These are phyloP conservation scores for Gaeumannomyces sp. DNA, from an alignment of 2,329 filamentous ascomycete genomes.

Conservation along the genomic window DNA sequence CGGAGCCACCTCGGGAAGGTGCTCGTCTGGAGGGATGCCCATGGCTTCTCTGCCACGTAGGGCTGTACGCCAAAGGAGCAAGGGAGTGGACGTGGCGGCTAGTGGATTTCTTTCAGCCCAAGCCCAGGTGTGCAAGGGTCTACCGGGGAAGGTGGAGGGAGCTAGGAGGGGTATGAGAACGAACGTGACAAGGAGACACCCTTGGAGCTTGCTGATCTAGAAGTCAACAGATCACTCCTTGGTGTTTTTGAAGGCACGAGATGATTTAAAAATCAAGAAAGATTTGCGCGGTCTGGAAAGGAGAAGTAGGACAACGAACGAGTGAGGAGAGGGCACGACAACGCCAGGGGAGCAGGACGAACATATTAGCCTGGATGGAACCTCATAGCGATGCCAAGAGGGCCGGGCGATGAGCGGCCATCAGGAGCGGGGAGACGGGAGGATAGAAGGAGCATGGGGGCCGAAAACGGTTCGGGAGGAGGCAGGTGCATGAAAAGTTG, in stretches of 20 bases:
- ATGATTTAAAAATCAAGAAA: too few relatives aligned
- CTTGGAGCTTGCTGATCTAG: not conserved
- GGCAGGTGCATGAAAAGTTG: not conserved
- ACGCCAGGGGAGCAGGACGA: too few relatives aligned
- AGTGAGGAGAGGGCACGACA: too few relatives aligned
- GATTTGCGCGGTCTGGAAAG: too few relatives aligned
- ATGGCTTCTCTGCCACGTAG: not conserved
- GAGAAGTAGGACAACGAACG: too few relatives aligned
- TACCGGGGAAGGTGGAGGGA: constrained; percentile 10
- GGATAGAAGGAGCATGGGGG: not conserved
- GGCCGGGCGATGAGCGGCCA: not conserved
- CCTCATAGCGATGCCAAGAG: not conserved
- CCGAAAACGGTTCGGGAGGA: not conserved
- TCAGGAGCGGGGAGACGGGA: not conserved
- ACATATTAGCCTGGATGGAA: not conserved
- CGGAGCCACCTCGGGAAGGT: constrained; percentile 21
- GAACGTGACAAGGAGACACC: not conserved
- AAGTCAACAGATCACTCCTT: not conserved
- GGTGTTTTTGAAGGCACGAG: too few relatives aligned
- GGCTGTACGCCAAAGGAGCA: not conserved
- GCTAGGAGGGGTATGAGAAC: not conserved
- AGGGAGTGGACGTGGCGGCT: not conserved
- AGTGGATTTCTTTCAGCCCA: not conserved
- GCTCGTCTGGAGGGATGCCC: constrained; percentile 12
- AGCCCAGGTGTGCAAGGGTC: not conserved